Percentiles rank a stretch among this genome's conserved stretches.
These are phyloP conservation scores for Somion occarium DNA, from an alignment of 1,284 basidiomycete species.

Conservation along the genomic window DNA sequence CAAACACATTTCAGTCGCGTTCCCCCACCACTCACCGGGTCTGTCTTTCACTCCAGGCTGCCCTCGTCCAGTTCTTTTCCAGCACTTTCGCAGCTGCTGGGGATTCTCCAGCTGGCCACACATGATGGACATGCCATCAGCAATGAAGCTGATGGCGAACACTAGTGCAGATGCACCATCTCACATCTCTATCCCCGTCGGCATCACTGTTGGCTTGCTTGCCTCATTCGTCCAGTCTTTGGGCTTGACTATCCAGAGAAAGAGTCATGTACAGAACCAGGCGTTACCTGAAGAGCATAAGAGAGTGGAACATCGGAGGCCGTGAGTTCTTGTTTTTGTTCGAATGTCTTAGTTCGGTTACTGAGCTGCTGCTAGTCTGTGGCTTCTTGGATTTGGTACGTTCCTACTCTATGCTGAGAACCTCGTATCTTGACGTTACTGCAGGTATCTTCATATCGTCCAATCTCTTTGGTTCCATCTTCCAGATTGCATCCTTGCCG, in stretches of 20 bases:
- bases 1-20: not conserved
- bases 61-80: no score
- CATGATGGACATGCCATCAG: not conserved
- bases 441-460: slow-evolving; percentile 77
- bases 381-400: slow-evolving; percentile 78
- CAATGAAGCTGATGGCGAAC: not conserved
- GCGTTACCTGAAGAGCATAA: slow-evolving; percentile 59
- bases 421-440: slow-evolving; percentile 4
- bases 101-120: no score
- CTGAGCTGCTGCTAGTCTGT: slow-evolving; percentile 45
- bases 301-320: slow-evolving; percentile 71
- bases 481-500: slow-evolving; percentile 92
- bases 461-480: slow-evolving; percentile 89
- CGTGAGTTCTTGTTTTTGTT: slow-evolving; percentile 44
- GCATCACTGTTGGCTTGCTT: slow-evolving; percentile 73
- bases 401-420: slow-evolving; percentile 7
- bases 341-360: not conserved
- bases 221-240: slow-evolving; percentile 90
- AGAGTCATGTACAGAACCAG: slow-evolving; percentile 90
- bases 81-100: no score
- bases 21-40: not conserved
- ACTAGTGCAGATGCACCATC: slow-evolving; percentile 13
- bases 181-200: slow-evolving; percentile 46
- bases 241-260: slow-evolving; percentile 91
- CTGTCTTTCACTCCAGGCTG: no score